Base-by-base conservation (phyloP, 2,329 filamentous ascomycete species). In the Beauveria sp. region DNA sequence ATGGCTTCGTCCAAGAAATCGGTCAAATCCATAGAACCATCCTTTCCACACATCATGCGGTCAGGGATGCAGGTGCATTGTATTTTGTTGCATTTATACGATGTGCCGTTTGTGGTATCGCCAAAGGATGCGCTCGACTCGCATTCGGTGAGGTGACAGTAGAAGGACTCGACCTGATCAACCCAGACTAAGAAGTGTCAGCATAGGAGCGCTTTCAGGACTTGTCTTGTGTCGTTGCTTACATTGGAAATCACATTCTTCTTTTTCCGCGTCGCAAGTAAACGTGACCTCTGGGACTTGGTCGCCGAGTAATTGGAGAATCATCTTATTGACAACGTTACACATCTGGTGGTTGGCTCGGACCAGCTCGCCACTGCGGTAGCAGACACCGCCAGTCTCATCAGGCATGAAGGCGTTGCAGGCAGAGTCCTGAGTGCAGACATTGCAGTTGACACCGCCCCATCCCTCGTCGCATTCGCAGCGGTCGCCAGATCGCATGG, bases 281-380 rank as follows among this genome's bases (percentile, higher is more conserved):
- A 99, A 99, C 1, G 95, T 99, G 26, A 96, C 95, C 74, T 99
- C 90, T 0, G 95, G 93, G 62, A 90, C 89, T 75, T 92, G 85
- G 50, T 89, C 87, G 68, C 92, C 90, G 54, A 99, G 82, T 70
- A 93, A 86, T 64, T 93, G 86, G 60, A 93, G 80, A 70, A 99
- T 99, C 79, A 96, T 95, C 74, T 86, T 85, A 78, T 99, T 99
- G 61, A 93, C 98, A 66, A 99, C 95, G 74, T 96, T 91, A 77
- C 95, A 99, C 78, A 96, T 95, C 76, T 99, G 96, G 77, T 92
- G 93, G 78, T 98, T 99, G 75, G 96, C 86, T 68, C 95, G 92
- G 65, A 98, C 88, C 12, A 96, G 88, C 67, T 96, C 86, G 51
- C 93, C 93, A 67, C 93, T 88, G 70, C 90, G 88, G 73, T 97